Evolutionary conservation across 2,329 filamentous ascomycete genomes (phyloP), one percentile per base, ranked within the genome.

Genomic region (Septoria linicola): DNA sequence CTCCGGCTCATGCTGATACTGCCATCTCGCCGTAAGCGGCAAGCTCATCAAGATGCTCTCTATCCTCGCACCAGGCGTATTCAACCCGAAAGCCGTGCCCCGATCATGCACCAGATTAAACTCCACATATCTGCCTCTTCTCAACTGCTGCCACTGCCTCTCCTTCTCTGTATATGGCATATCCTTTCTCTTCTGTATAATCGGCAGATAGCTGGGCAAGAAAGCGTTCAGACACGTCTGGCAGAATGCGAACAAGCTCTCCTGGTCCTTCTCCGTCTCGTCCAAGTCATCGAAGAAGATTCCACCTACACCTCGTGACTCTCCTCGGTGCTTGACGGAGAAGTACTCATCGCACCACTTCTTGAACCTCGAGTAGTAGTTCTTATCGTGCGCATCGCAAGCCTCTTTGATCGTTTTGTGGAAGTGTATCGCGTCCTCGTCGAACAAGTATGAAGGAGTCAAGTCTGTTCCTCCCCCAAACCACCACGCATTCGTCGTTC

Each of bases 281-380:
- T 99, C 93, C 11, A 99, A 79, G 69, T 99, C 93, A 71, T 99
- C 93, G 66, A 99, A 99, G 81, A 99, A 99, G 71, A 99, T 97
- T 47, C 93, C 93, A 46, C 93, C 93, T 27, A 99, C 75, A 50
- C 93, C 93, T 41, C 93, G 86, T 40, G 83, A 78, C 74, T 99
- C 93, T 53, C 82, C 81, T 40, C 93, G 84, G 74, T 99, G 93
- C 69, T 91, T 92, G 72, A 96, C 88, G 76, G 80, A 85, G 73
- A 99, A 99, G 76, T 99, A 99, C 64, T 95, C 84, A 70, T 99
- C 93, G 70, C 93, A 99, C 93, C 93, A 99, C 68, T 87, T 85
- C 77, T 99, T 99, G 80, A 97, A 99, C 46, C 84, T 83, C 10
- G 89, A 85, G 70, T 95, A 99, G 77, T 96, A 99, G 31, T 78